Evolutionary conservation across 2,329 filamentous ascomycete species (phyloP), one percentile per base, ranked within the genome.

Genomic region (Domatiomyces globalis): DNA sequence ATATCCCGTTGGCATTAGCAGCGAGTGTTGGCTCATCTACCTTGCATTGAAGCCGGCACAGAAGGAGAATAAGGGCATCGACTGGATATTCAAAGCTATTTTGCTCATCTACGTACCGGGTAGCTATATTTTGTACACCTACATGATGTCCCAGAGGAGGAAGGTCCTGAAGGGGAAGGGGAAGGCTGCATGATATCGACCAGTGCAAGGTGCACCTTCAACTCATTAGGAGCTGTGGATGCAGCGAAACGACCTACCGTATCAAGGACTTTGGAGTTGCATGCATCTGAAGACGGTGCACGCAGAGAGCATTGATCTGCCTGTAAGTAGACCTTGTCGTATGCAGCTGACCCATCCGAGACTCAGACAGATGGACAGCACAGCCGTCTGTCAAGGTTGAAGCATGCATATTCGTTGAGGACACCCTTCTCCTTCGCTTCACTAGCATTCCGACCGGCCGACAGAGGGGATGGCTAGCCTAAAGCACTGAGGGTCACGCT

Each of bases 121-220:
- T 63, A 79, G 85, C 3, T 94, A 92, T 63, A 77, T 94, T 51
- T 70, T 96, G 52, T 96, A 92, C 66, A 87, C 85, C 19, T 85
- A 98, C 69, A 96, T 98, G 92, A 86, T 96, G 75, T 75, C 76
- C 55, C 92, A 98, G 76, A 77, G 90, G 60, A 76, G 79, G 59
- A 94, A 87, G 76, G 79, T 90, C 50, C 73, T 87, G 72, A 78
- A 79, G 50, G 77, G 75, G 43, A 78, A 81, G 63, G 50, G 52
- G 17, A 78, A 76, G 68, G 33, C 5, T 15, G 33, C 33, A 15
- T 39, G 33, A 39, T 39, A 15, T 15, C 33, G 4, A 39, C 33
- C 12, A 15, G 10, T 5, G 33, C 33, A 39, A 15, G 8, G 33
- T 15, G 10, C 33, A 39, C 10, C 33, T 39, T 39, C 33, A 15